phyloP scores from a whole-genome alignment of 441 rosid genomes.

The Syzygium syzygioides region DNA sequence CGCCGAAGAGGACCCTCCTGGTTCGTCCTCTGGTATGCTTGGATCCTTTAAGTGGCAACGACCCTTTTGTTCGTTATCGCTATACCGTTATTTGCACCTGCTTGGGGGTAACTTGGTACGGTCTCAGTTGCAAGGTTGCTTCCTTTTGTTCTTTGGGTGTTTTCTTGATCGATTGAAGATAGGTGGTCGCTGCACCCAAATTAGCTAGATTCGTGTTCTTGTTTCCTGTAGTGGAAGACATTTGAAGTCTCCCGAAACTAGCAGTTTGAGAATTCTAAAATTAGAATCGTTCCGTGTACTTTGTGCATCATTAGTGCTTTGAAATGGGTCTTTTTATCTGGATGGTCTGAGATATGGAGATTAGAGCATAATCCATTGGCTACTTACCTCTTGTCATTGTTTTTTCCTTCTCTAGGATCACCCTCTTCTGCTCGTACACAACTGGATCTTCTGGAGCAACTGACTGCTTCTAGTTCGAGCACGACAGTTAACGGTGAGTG shows the following conservation, averaged over 20 bases:
- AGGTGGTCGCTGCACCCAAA: background rate
- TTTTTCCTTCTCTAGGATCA: slow-evolving; percentile 31
- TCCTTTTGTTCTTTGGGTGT: background rate
- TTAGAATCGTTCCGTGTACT: background rate
- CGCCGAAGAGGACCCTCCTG: slow-evolving; percentile 36
- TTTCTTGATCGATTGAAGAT: background rate
- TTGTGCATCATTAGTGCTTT: background rate
- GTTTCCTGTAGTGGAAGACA: background rate
- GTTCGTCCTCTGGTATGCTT: slow-evolving; percentile 32
- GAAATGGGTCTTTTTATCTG: background rate
- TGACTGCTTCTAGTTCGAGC: slow-evolving; percentile 33
- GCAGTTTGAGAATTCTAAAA: background rate
- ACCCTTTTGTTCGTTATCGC: background rate
- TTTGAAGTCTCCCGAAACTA: background rate
- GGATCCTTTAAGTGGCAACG: background rate
- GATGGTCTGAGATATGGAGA: background rate
- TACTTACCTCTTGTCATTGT: background rate
- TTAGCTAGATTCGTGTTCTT: background rate
- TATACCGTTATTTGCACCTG: background rate
- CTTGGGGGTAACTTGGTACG: background rate
- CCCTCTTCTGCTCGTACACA: slow-evolving; percentile 63
- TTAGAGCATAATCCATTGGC: background rate
- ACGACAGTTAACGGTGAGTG: slow-evolving; percentile 37
- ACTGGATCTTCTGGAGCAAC: slow-evolving; percentile 73
- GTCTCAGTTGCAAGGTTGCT: background rate